A percentile compares a stretch with the other conserved stretches of the same genome.
phyloP scores from a whole-genome alignment of 345 rosid species.

The Eucalyptus marginata region DNA sequence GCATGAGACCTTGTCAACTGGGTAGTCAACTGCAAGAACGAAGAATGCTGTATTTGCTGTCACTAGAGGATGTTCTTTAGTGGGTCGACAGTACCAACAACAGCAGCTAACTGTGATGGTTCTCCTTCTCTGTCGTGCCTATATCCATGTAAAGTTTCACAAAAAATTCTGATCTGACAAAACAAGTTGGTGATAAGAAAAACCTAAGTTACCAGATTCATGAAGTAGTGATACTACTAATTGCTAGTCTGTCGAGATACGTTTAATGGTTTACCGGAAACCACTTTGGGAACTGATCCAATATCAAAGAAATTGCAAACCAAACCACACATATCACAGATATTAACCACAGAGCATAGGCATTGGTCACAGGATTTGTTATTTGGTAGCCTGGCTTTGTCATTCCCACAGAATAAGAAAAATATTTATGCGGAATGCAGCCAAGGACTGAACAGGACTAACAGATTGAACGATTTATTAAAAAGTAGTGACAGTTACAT shows the following conservation, averaged over 20 bases:
- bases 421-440: neutral
- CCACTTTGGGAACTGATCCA: slow-evolving; percentile 96
- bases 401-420: slow-evolving; percentile 39
- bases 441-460: neutral
- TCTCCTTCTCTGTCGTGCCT: slow-evolving; percentile 88
- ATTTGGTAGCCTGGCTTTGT: slow-evolving; percentile 77
- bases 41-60: slow-evolving; percentile 85
- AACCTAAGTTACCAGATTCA: neutral
- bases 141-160: neutral
- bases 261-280: slow-evolving; percentile 75
- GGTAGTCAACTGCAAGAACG: slow-evolving; percentile 87
- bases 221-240: slow-evolving; percentile 18
- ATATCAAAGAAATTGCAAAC: slow-evolving; percentile 92
- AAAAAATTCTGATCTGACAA: neutral
- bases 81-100: slow-evolving; percentile 91
- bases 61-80: slow-evolving; percentile 89
- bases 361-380: slow-evolving; percentile 79
- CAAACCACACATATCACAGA: slow-evolving; percentile 94
- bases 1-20: slow-evolving; percentile 90
- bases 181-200: neutral
- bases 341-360: slow-evolving; percentile 67
- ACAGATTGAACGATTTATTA: neutral
- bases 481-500: neutral
- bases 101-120: slow-evolving; percentile 73
- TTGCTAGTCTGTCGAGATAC: slow-evolving; percentile 78